Base-by-base conservation (phyloP, 1,284 basidiomycete genomes). In the Ustilago tritici region DNA sequence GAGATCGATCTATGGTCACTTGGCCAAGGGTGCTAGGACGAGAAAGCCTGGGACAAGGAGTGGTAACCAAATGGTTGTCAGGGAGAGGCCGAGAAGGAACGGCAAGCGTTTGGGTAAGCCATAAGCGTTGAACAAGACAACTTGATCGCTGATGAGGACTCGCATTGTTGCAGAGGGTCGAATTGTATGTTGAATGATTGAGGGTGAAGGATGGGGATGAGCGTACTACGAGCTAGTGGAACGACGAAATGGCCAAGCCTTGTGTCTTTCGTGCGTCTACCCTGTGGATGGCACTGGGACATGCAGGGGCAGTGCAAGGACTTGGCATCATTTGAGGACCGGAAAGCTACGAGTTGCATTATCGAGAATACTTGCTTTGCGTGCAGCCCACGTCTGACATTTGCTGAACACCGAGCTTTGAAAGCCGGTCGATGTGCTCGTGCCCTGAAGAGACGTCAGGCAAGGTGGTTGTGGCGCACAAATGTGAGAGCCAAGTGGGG, bases 11-110 rank as follows among this genome's bases (percentile, higher is more conserved):
- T 95, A 93, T 90, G 95, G 95, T 70, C 93, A 94, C 91, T 90
- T 93, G 74, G 92, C 93, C 34, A 95, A 96, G 89, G 95, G 95
- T 81, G 93, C 92, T 74, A 90, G 96, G 65, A 99, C 96, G 63
- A 91, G 96, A 82, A 93, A 95, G 85, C 94, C 95, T 9, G 92
- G 92, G 55, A 91, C 91, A 46, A 71, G 68, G 50, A 94, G 94
- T 86, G 94, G 94, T 81, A 99, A 99, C 90, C 95, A 94, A 90
- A 91, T 94, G 91, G 95, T 98, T 60, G 88, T 98, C 79, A 91
- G 91, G 71, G 93, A 95, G 87, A 89, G 95, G 53, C 95, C 95
- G 35, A 89, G 95, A 79, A 93, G 94, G 59, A 92, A 91, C 86
- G 92, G 93, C 84, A 93, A 92, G 87, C 78, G 86, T 46, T 59